These are phyloP conservation scores for Tetrahymena borealis DNA, from an alignment of 73 alveolate species.

Conservation along the genomic window DNA sequence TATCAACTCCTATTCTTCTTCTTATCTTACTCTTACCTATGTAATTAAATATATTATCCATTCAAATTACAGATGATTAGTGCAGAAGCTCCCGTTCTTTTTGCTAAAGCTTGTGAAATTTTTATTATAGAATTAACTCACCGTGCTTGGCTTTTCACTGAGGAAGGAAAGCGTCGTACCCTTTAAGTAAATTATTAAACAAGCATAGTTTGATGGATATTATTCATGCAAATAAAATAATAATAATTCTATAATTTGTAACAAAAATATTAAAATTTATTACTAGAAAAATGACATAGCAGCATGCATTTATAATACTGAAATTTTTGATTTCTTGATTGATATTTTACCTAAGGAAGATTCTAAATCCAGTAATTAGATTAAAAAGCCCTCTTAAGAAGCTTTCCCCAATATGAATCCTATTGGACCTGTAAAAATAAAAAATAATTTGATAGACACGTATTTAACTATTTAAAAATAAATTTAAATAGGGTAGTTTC, in stretches of 20 bases:
- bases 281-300: constrained; percentile 86
- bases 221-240: too few relatives aligned
- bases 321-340: constrained; percentile 87
- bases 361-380: constrained; percentile 6
- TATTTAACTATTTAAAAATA: too few relatives aligned
- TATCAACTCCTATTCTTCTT: not conserved
- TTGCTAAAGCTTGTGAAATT: constrained; percentile 98
- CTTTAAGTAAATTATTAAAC: constrained; percentile 65
- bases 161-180: constrained; percentile 92
- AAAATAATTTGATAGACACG: too few relatives aligned
- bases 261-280: not conserved
- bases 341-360: constrained; percentile 54
- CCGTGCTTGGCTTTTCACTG: constrained; percentile 91
- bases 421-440: not conserved
- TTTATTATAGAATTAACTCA: constrained; percentile 96
- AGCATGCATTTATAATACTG: constrained; percentile 87
- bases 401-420: not conserved
- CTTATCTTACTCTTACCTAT: too few relatives aligned
- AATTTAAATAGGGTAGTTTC: not conserved
- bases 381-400: constrained; percentile 28
- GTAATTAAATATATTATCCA: not conserved
- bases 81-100: constrained; percentile 96
- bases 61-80: constrained; percentile 70
- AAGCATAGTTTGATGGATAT: too few relatives aligned
- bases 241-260: too few relatives aligned